Conservation (phyloP, 2,329 filamentous ascomycete genomes). For the Clonostachys chloroleuca region DNA sequence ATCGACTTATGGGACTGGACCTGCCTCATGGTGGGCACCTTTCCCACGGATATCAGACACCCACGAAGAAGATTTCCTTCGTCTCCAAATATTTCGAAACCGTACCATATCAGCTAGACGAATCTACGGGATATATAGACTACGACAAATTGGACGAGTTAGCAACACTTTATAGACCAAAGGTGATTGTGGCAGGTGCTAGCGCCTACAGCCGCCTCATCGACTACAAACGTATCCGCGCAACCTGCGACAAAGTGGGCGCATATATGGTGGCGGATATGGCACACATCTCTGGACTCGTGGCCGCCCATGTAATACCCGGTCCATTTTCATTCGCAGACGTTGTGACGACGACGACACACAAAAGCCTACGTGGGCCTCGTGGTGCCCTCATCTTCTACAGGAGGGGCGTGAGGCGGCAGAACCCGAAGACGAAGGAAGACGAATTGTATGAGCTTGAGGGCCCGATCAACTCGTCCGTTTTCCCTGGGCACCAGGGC, state of each 20-base stretch:
- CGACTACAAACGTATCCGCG: slow-evolving; percentile 88
- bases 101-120: slow-evolving; percentile 87
- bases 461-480: slow-evolving; percentile 87
- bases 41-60: slow-evolving; percentile 95
- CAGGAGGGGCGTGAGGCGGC: slow-evolving; percentile 82
- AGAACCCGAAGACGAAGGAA: slow-evolving; percentile 80
- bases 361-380: slow-evolving; percentile 94
- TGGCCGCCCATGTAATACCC: slow-evolving; percentile 87
- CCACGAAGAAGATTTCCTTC: slow-evolving; percentile 92
- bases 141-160: slow-evolving; percentile 88
- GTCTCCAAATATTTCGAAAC: slow-evolving; percentile 99
- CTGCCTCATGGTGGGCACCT: slow-evolving; percentile 94
- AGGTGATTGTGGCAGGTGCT: slow-evolving; percentile 91
- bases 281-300: slow-evolving; percentile 92
- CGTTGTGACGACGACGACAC: slow-evolving; percentile 95
- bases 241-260: slow-evolving; percentile 85
- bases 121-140: slow-evolving; percentile 89
- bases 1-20: slow-evolving; percentile 94
- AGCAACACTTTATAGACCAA: slow-evolving; percentile 86
- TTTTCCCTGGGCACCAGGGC: slow-evolving; percentile 97
- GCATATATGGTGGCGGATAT: slow-evolving; percentile 95
- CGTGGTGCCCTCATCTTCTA: slow-evolving; percentile 98
- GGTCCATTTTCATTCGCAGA: slow-evolving; percentile 87
- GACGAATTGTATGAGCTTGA: slow-evolving; percentile 89
- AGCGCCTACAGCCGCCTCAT: slow-evolving; percentile 95